These are phyloP conservation scores for Aspergillus glaucus DNA, from an alignment of 2,329 filamentous ascomycete genomes.

Conservation along the genomic window DNA sequence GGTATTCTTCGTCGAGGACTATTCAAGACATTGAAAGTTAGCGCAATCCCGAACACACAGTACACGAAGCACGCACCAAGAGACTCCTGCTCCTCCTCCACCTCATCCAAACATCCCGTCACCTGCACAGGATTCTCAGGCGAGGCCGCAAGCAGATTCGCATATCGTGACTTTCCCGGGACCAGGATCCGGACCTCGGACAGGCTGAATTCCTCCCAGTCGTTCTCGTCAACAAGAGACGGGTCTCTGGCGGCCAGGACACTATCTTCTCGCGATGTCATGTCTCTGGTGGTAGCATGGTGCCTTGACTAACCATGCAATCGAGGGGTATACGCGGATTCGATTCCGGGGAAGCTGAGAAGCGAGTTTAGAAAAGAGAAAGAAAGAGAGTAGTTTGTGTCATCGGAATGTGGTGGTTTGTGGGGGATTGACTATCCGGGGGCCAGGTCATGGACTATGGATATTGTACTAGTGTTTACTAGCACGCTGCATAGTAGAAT, in stretches of 20 bases:
- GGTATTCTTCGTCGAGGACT: slow-evolving; percentile 36
- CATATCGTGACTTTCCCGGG: slow-evolving; percentile 44
- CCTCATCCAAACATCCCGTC: slow-evolving; percentile 44
- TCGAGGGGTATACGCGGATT: not conserved
- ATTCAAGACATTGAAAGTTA: not conserved
- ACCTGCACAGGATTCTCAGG: slow-evolving; percentile 51
- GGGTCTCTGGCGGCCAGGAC: slow-evolving; percentile 40
- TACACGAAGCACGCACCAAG: slow-evolving; percentile 24
- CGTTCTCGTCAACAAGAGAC: slow-evolving; percentile 43
- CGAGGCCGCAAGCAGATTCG: slow-evolving; percentile 51
- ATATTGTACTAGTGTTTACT: too few species aligned
- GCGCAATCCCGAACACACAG: not conserved
- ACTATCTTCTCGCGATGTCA: slow-evolving; percentile 41
- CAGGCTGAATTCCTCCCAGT: slow-evolving; percentile 56
- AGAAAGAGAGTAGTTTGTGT: not conserved
- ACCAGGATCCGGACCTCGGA: slow-evolving; percentile 49
- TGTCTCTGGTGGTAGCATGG: slow-evolving; percentile 33
- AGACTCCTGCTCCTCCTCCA: slow-evolving; percentile 39
- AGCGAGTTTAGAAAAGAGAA: slow-evolving; percentile 1
- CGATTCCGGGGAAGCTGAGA: not conserved
- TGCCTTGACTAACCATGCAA: slow-evolving; percentile 12
- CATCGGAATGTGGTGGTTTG: not conserved
- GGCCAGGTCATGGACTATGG: too few species aligned
- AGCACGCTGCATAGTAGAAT: too few species aligned
- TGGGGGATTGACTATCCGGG: too few species aligned